These are phyloP conservation scores for Penicillium riverlandense DNA, from an alignment of 495 filamentous ascomycete species.

Conservation along the genomic window DNA sequence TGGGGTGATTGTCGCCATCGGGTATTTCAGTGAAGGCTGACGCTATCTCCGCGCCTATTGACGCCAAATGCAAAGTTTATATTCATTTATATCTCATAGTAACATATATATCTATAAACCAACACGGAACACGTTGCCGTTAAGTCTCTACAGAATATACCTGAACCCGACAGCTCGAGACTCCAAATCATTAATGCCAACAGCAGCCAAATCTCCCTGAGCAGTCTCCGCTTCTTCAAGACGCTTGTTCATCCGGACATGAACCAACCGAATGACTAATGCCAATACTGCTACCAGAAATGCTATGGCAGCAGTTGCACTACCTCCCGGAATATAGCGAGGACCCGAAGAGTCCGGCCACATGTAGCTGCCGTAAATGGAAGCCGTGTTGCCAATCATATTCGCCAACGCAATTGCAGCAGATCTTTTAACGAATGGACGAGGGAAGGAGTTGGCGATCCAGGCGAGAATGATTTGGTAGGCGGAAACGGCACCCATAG, in stretches of 20 bases:
- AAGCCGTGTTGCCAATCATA: slow-evolving; percentile 60
- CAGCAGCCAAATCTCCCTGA: slow-evolving; percentile 23
- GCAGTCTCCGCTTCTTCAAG: slow-evolving; percentile 42
- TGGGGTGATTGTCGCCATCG: too few relatives aligned
- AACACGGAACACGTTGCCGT: too few relatives aligned
- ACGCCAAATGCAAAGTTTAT: too few relatives aligned
- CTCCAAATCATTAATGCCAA: slow-evolving; percentile 24
- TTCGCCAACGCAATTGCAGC: slow-evolving; percentile 68
- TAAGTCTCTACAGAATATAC: slow-evolving; percentile 29
- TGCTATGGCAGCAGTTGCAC: slow-evolving; percentile 23
- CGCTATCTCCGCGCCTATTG: too few relatives aligned
- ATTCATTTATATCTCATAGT: too few relatives aligned
- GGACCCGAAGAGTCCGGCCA: slow-evolving; percentile 47
- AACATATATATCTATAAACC: too few relatives aligned
- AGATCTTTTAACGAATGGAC: slow-evolving; percentile 64
- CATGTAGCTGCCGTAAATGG: slow-evolving; percentile 72
- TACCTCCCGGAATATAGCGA: slow-evolving; percentile 29
- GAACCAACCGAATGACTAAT: slow-evolving; percentile 30
- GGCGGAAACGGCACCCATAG: slow-evolving; percentile 61
- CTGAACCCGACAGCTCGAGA: slow-evolving; percentile 51
- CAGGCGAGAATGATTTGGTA: slow-evolving; percentile 52
- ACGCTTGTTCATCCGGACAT: slow-evolving; percentile 56
- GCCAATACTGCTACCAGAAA: slow-evolving; percentile 22
- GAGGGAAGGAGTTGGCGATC: slow-evolving; percentile 72
- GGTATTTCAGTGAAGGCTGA: too few relatives aligned